A percentile compares a stretch with the other conserved stretches of the same genome.
These are phyloP conservation scores for Boletus rubropictus DNA, from an alignment of 768 basidiomycete species.

Conservation along the genomic window DNA sequence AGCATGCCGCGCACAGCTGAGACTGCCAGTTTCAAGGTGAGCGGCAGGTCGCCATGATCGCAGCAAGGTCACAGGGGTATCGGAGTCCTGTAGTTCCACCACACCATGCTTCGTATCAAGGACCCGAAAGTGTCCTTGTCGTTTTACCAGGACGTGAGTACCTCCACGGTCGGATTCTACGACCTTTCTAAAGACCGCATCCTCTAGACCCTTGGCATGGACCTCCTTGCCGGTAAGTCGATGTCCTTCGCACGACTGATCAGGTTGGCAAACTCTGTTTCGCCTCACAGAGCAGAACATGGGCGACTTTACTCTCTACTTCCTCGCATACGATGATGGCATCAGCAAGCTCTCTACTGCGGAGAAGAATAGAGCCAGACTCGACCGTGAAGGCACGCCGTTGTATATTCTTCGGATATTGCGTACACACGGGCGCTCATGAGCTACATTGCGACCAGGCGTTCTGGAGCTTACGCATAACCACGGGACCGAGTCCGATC, in stretches of 20 bases:
- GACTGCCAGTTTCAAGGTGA: constrained; percentile 59
- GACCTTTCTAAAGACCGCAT: neutral
- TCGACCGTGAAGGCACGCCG: constrained; percentile 59
- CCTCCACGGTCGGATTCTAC: neutral
- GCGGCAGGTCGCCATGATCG: neutral
- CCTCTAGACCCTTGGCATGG: constrained; percentile 64
- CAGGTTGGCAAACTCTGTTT: constrained; percentile 2
- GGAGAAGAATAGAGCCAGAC: constrained; percentile 45
- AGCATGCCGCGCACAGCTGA: constrained; percentile 61
- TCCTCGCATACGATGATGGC: constrained; percentile 72
- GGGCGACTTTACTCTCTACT: constrained; percentile 72
- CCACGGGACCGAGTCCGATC: constrained; percentile 82
- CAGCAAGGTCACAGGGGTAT: neutral
- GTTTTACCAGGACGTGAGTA: constrained; percentile 70
- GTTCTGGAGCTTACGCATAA: constrained; percentile 84
- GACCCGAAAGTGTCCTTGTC: constrained; percentile 75
- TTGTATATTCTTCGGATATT: neutral
- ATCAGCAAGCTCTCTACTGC: constrained; percentile 42
- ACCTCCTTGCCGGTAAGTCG: constrained; percentile 51
- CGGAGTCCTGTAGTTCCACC: constrained; percentile 54
- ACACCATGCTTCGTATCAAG: constrained; percentile 86
- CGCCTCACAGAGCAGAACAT: constrained; percentile 43
- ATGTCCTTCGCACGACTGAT: neutral
- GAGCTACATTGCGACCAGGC: constrained; percentile 39
- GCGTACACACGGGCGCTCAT: neutral